Conservation (phyloP, 2,329 filamentous ascomycete genomes). For the Curvularia verruculosa region DNA sequence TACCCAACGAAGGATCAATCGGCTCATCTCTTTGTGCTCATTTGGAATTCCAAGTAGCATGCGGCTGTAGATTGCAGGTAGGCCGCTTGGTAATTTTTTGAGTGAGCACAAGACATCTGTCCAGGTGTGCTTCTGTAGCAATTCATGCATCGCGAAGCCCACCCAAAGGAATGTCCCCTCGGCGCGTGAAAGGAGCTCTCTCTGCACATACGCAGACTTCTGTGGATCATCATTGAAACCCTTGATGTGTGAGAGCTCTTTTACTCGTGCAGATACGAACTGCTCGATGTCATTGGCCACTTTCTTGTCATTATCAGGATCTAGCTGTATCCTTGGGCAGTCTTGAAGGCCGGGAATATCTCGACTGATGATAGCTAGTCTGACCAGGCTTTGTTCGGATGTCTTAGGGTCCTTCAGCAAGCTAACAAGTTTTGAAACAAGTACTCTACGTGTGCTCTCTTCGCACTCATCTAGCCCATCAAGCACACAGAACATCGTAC, state of each 20-base stretch:
- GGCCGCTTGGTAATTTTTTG: slow-evolving; percentile 26
- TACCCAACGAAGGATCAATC: slow-evolving; percentile 18
- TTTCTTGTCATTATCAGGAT: slow-evolving; percentile 28
- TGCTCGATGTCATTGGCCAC: slow-evolving; percentile 30
- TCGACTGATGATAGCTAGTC: background rate
- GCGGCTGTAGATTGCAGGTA: slow-evolving; percentile 35
- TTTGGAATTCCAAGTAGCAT: slow-evolving; percentile 35
- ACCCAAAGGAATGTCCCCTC: slow-evolving; percentile 47
- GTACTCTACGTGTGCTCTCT: background rate
- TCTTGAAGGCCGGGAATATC: background rate
- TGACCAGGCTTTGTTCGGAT: background rate
- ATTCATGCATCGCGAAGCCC: slow-evolving; percentile 31
- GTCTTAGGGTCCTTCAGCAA: background rate
- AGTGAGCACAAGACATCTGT: slow-evolving; percentile 18
- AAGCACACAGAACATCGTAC: slow-evolving; percentile 30
- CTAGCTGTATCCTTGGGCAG: slow-evolving; percentile 29
- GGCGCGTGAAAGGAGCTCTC: slow-evolving; percentile 26
- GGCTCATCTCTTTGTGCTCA: slow-evolving; percentile 17
- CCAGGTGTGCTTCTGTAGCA: slow-evolving; percentile 15
- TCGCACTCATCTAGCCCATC: slow-evolving; percentile 28
- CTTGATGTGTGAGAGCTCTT: slow-evolving; percentile 21
- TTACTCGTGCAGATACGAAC: slow-evolving; percentile 32
- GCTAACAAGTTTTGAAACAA: background rate
- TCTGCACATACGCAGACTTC: slow-evolving; percentile 10
- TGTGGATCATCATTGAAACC: slow-evolving; percentile 14